Conservation (phyloP, 208 protist genomes). For the Plasmodiophora brassicae region DNA sequence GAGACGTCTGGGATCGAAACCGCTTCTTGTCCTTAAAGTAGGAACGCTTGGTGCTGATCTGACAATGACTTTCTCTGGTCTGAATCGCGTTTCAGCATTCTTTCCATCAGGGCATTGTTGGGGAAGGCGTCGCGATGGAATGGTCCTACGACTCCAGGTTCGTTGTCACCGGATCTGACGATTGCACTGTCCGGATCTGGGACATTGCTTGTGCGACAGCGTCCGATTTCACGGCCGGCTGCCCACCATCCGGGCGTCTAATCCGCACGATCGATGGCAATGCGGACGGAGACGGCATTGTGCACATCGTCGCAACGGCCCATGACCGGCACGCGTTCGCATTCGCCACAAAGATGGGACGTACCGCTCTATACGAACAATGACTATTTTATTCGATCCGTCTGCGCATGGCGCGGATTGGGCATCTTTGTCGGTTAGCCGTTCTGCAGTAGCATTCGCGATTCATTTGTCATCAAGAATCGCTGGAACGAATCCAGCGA, state of each 20-base stretch:
- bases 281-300: not conserved
- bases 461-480: too few species aligned
- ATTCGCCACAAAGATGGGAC: not conserved
- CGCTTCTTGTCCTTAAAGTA: not conserved
- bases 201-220: not conserved
- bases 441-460: too few species aligned
- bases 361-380: not conserved
- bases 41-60: not conserved
- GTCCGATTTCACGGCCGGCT: not conserved
- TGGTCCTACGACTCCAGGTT: conserved; percentile 10
- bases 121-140: not conserved
- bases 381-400: too few species aligned
- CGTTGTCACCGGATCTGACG: not conserved
- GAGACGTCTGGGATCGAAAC: not conserved
- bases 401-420: too few species aligned
- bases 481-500: too few species aligned
- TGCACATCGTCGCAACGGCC: not conserved
- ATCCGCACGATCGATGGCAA: conserved; percentile 12
- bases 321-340: not conserved
- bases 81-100: not conserved
- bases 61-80: not conserved
- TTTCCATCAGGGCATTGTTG: not conserved
- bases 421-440: too few species aligned
- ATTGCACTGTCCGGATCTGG: conserved; percentile 9
- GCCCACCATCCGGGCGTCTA: not conserved